Percentiles rank a stretch among this genome's conserved stretches.
Conservation (phyloP, 2,329 filamentous ascomycete species). For the Zopfia rhizophila region DNA sequence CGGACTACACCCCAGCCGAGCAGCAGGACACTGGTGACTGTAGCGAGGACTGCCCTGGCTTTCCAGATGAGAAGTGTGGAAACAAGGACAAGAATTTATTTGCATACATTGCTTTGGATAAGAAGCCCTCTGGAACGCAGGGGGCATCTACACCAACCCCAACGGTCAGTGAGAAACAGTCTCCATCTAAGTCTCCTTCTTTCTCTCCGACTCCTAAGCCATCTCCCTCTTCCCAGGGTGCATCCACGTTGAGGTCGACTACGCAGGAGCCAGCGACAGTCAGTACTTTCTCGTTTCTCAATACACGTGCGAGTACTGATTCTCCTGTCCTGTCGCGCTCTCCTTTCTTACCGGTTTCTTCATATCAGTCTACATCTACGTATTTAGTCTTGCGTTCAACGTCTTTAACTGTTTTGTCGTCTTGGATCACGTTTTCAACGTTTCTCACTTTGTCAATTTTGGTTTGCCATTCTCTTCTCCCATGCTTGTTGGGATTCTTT, state of each 20-base stretch:
- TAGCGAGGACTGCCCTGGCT: conserved; percentile 73
- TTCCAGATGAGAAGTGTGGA: conserved; percentile 72
- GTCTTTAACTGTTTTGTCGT: conserved; percentile 13
- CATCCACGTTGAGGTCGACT: conserved; percentile 21
- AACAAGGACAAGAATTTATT: conserved; percentile 63
- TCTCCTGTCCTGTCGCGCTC: conserved; percentile 13
- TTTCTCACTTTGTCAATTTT: conserved; percentile 5
- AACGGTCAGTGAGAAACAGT: too few relatives aligned
- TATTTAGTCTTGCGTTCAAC: conserved; percentile 7
- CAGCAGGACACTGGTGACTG: conserved; percentile 61
- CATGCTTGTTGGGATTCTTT: conserved; percentile 23
- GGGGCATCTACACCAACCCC: conserved; percentile 48
- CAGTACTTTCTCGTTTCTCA: conserved; percentile 28
- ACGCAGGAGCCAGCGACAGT: conserved; percentile 36
- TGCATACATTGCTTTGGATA: conserved; percentile 69
- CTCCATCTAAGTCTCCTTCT: conserved; percentile 25
- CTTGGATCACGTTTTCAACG: conserved; percentile 3
- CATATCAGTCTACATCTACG: conserved; percentile 8
- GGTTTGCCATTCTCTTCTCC: conserved; percentile 11
- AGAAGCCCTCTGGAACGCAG: conserved; percentile 68
- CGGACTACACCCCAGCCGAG: conserved; percentile 69
- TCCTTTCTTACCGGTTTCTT: conserved; percentile 10
- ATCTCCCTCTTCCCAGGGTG: conserved; percentile 21
- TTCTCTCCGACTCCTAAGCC: conserved; percentile 37
- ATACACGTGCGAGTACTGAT: conserved; percentile 22